These are phyloP conservation scores for Phytopythium montanum DNA, from an alignment of 352 stramenopile genomes.

Conservation along the genomic window DNA sequence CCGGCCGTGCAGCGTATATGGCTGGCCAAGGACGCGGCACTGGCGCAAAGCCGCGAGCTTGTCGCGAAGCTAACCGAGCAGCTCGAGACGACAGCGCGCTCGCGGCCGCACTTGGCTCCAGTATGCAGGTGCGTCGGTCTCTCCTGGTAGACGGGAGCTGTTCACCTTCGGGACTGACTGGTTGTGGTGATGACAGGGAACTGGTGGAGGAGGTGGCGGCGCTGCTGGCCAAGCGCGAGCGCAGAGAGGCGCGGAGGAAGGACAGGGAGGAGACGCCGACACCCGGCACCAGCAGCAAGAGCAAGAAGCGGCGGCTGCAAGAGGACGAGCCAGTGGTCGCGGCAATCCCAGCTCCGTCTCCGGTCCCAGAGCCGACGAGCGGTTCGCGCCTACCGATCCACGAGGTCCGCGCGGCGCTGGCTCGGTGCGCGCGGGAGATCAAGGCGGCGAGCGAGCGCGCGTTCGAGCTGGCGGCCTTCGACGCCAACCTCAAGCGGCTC, in stretches of 20 bases:
- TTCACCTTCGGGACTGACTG: background rate
- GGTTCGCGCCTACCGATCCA: background rate
- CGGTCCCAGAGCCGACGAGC: background rate
- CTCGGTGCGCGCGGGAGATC: slow-evolving; percentile 23
- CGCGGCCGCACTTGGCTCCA: background rate
- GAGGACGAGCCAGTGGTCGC: slow-evolving; percentile 12
- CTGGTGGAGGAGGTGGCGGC: background rate
- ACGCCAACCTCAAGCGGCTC: slow-evolving; percentile 38
- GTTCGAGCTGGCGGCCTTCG: slow-evolving; percentile 36
- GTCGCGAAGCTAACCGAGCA: background rate
- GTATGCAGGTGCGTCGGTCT: background rate
- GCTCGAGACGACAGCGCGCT: background rate
- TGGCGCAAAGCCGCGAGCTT: background rate
- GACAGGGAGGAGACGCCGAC: slow-evolving; percentile 9
- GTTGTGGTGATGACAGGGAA: background rate
- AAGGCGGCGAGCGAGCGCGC: slow-evolving; percentile 17
- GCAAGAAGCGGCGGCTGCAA: slow-evolving; percentile 28
- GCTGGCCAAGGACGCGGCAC: background rate
- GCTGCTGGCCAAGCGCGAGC: background rate
- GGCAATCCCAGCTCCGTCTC: background rate
- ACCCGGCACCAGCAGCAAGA: slow-evolving; percentile 6
- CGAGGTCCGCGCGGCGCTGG: slow-evolving; percentile 16
- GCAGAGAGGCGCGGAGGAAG: slow-evolving; percentile 3
- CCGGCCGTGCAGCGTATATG: background rate
- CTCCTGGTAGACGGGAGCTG: background rate